phyloP scores from a whole-genome alignment of 1,284 basidiomycete species.

The Malassezia sympodialis region DNA sequence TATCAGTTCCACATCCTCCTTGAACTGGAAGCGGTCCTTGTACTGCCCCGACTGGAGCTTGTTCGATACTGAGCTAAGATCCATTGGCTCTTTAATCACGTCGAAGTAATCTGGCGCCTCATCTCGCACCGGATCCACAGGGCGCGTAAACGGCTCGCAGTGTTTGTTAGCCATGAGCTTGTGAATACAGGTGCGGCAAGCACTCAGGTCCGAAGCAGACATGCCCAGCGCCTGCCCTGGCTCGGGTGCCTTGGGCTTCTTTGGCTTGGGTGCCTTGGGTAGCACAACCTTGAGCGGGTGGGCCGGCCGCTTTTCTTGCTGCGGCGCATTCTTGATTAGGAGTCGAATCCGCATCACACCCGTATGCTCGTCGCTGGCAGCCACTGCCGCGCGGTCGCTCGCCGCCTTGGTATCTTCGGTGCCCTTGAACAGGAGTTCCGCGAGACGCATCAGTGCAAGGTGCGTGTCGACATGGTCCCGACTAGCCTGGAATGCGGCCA shows the following conservation, averaged over 20 bases:
- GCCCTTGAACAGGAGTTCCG: slow-evolving; percentile 75
- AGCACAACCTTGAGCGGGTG: slow-evolving; percentile 14
- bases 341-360: slow-evolving; percentile 21
- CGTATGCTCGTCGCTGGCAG: slow-evolving; percentile 3
- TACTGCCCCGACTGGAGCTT: slow-evolving; percentile 77
- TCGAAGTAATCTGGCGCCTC: slow-evolving; percentile 60
- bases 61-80: slow-evolving; percentile 74
- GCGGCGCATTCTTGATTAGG: slow-evolving; percentile 35
- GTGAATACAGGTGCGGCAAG: slow-evolving; percentile 68
- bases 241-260: slow-evolving; percentile 44
- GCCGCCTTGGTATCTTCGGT: slow-evolving; percentile 37
- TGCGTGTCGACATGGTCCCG: slow-evolving; percentile 59
- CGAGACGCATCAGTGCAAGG: slow-evolving; percentile 80
- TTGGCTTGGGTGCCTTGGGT: slow-evolving; percentile 33
- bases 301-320: slow-evolving; percentile 4
- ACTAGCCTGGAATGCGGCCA: slow-evolving; percentile 45
- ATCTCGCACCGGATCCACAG: slow-evolving; percentile 58
- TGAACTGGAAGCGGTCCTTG: slow-evolving; percentile 70
- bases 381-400: slow-evolving; percentile 41
- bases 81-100: slow-evolving; percentile 86
- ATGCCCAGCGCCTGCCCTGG: slow-evolving; percentile 64
- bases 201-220: slow-evolving; percentile 66
- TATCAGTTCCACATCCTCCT: slow-evolving; percentile 78
- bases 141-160: slow-evolving; percentile 65
- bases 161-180: slow-evolving; percentile 61